phyloP scores from a whole-genome alignment of 768 basidiomycete genomes.

The Lactarius akahatsu region DNA sequence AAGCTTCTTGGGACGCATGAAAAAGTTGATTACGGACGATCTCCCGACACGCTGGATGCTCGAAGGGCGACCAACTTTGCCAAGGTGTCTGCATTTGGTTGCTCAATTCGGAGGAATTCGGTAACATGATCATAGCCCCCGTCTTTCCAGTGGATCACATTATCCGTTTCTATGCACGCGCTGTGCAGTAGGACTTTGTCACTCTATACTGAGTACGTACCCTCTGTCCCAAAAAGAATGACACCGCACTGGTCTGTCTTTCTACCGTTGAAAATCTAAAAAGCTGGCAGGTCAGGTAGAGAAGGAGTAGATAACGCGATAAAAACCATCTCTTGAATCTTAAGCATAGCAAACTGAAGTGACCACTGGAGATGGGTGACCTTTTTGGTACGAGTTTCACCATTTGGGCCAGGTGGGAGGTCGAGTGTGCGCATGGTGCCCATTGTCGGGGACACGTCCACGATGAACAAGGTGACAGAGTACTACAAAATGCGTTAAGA shows the following conservation, averaged over 20 bases:
- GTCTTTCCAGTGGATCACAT: constrained; percentile 56
- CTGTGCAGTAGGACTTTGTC: background rate
- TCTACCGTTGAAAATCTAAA: constrained; percentile 82
- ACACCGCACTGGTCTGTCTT: constrained; percentile 97
- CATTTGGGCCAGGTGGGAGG: constrained; percentile 51
- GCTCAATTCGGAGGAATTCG: constrained; percentile 66
- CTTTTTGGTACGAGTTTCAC: constrained; percentile 50
- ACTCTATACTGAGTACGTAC: constrained; percentile 39
- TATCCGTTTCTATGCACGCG: constrained; percentile 54
- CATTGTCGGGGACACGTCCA: constrained; percentile 91
- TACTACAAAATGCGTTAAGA: constrained; percentile 45
- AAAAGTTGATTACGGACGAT: constrained; percentile 49
- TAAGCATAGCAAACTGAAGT: constrained; percentile 84
- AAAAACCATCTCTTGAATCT: constrained; percentile 87
- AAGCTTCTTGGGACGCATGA: constrained; percentile 6
- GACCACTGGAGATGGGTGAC: constrained; percentile 80
- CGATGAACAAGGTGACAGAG: constrained; percentile 83
- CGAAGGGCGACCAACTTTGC: constrained; percentile 60
- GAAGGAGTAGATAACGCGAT: constrained; percentile 7
- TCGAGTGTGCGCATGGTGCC: constrained; percentile 57
- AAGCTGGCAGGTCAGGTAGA: constrained; percentile 2
- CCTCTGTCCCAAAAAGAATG: constrained; percentile 80
- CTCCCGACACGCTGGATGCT: constrained; percentile 58
- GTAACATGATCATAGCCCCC: constrained; percentile 74
- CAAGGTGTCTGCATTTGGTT: constrained; percentile 65